Conservation (phyloP, 1,139 yeast genomes). For the Pneumocystis jirovecii region DNA sequence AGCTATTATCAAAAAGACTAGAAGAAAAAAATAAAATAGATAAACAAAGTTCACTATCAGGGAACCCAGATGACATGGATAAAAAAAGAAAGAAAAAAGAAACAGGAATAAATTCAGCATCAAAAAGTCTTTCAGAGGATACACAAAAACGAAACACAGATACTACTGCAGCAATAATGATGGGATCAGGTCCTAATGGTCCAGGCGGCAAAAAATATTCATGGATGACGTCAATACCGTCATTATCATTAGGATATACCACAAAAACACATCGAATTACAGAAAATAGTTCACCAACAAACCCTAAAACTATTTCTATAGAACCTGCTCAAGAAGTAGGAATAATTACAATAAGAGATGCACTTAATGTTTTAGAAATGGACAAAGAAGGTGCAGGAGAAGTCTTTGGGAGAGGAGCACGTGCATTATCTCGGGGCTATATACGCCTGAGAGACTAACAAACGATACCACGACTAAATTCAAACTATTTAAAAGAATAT, state of each 20-base stretch:
- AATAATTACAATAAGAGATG: constrained; percentile 7
- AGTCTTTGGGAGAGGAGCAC: constrained; percentile 7
- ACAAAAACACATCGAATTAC: background rate
- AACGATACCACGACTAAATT: background rate
- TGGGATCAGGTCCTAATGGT: constrained; percentile 2
- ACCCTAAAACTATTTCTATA: background rate
- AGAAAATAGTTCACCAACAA: background rate
- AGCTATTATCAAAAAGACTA: constrained; percentile 5
- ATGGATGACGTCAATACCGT: constrained; percentile 8
- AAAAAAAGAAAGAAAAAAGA: constrained; percentile 2
- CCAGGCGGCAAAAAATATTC: constrained; percentile 11
- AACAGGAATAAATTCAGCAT: constrained; percentile 1
- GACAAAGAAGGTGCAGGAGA: constrained; percentile 6
- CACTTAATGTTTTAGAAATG: constrained; percentile 7
- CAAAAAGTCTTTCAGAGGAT: constrained; percentile 7
- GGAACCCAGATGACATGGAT: background rate
- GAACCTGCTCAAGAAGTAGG: constrained; percentile 1
- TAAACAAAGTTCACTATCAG: background rate
- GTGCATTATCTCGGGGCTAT: constrained; percentile 6
- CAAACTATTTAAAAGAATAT: background rate
- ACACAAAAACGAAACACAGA: constrained; percentile 8
- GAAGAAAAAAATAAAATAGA: constrained; percentile 5
- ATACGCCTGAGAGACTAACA: constrained; percentile 4
- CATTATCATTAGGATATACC: background rate
- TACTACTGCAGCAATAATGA: constrained; percentile 10